Base-by-base conservation (phyloP, 352 stramenopile genomes). In the Phytophthora quininea region DNA sequence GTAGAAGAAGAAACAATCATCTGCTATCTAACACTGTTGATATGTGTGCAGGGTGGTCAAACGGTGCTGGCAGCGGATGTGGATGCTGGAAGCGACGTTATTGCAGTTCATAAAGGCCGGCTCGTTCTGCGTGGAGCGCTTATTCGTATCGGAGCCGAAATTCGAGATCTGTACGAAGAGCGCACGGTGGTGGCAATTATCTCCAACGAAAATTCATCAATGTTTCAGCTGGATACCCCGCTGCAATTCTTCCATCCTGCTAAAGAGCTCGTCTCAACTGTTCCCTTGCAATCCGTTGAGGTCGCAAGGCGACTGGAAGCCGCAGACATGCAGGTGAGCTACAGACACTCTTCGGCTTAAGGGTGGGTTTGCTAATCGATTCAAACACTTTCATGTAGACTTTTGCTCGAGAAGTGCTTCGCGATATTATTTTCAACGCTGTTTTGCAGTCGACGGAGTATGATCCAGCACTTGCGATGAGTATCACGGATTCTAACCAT, bases 141-240 rank as follows among this genome's bases (percentile, higher is more conserved):
- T 4, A 19, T 80, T 15, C 69, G 68, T 5, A 52, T 80, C 14
- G 56, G 69, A n/a, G 51, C 68, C 27, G 68, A 77, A 31, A 55
- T 74, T 8, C 54, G 40, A 24, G 68, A 77, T n/a, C 52, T 80
- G 11, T 54, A 60, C 27, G 72, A 80, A 45, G 72, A 77, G 19
- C 54, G 64, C 31, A 57, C 72, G 9, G 64, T 74, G 3, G 40
- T 69, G 3, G 30, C 63, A 14, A 43, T 63, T 2, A 45, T 40
- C 1, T 37, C 14, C 30, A 45, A 54, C 9, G 47, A 69, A 30
- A 33, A 59, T 37, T 29, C 71, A 5, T 60, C 69, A 1, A 65
- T 33, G 19, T 50, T 80, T 46, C 53, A 30, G 1, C 32, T 80
- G 4, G 59, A 50, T 5, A 31, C 62, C 11, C 61, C 54, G 35